phyloP scores from a whole-genome alignment of 805 yeast genomes.

The Yarrowia sp. region DNA sequence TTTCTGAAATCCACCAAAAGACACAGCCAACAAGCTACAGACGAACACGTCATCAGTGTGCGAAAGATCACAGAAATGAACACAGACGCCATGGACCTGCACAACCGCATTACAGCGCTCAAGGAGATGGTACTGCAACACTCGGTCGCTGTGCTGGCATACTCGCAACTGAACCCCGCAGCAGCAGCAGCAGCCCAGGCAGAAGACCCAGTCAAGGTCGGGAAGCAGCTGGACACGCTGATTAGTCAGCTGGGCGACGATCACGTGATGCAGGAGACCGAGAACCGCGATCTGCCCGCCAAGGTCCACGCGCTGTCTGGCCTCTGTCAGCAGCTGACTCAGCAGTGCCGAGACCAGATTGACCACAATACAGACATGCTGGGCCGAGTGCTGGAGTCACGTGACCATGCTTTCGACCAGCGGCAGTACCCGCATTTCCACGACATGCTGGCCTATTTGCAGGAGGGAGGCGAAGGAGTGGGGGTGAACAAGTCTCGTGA shows the following conservation, averaged over 20 bases:
- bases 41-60: slow-evolving; percentile 40
- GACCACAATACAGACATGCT: slow-evolving; percentile 27
- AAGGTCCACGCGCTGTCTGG: slow-evolving; percentile 2
- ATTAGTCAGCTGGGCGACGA: slow-evolving; percentile 24
- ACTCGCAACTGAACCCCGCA: slow-evolving; percentile 32
- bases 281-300: not conserved
- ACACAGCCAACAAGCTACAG: slow-evolving; percentile 44
- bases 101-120: slow-evolving; percentile 4
- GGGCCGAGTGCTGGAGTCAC: slow-evolving; percentile 8
- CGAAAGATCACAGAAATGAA: slow-evolving; percentile 26
- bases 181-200: slow-evolving; percentile 32
- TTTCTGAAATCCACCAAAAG: slow-evolving; percentile 42
- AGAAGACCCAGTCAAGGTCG: slow-evolving; percentile 20
- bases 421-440: slow-evolving; percentile 29
- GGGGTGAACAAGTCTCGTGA: slow-evolving; percentile 4
- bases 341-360: slow-evolving; percentile 33
- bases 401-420: slow-evolving; percentile 1
- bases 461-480: not conserved
- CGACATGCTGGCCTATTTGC: slow-evolving; percentile 25
- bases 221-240: slow-evolving; percentile 9
- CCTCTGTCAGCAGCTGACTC: slow-evolving; percentile 27
- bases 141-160: slow-evolving; percentile 39
- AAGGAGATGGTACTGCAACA: slow-evolving; percentile 17
- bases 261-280: slow-evolving; percentile 8
- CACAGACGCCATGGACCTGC: slow-evolving; percentile 32